phyloP scores from a whole-genome alignment of 805 yeast genomes.

The Barnettozyma sucrosica region DNA sequence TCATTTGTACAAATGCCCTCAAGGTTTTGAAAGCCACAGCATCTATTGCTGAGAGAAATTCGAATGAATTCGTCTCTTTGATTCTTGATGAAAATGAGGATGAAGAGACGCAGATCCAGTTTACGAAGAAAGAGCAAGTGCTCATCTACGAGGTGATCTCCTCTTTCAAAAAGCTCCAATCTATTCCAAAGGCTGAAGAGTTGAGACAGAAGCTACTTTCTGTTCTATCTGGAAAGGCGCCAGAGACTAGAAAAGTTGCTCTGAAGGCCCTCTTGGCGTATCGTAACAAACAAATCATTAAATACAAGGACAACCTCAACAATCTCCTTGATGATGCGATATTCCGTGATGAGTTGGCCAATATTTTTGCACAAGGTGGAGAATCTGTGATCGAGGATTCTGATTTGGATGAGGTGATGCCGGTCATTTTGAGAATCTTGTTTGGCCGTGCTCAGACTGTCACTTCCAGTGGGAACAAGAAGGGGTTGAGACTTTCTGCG shows the following conservation, averaged over 20 bases:
- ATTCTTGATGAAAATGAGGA: slow-evolving; percentile 33
- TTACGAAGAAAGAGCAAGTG: slow-evolving; percentile 51
- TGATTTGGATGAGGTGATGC: slow-evolving; percentile 60
- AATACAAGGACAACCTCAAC: slow-evolving; percentile 66
- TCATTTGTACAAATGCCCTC: slow-evolving; percentile 46
- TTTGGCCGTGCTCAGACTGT: slow-evolving; percentile 82
- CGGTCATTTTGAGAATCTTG: slow-evolving; percentile 66
- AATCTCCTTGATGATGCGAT: slow-evolving; percentile 76
- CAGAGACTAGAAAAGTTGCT: slow-evolving; percentile 66
- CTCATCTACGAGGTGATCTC: slow-evolving; percentile 56
- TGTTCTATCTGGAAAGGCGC: slow-evolving; percentile 54
- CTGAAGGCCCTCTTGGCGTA: slow-evolving; percentile 62
- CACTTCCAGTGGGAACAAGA: slow-evolving; percentile 61
- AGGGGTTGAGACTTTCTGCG: slow-evolving; percentile 67
- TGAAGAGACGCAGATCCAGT: slow-evolving; percentile 21
- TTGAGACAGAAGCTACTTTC: slow-evolving; percentile 48
- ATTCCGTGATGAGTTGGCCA: slow-evolving; percentile 79
- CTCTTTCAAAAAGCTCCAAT: slow-evolving; percentile 56
- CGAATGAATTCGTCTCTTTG: slow-evolving; percentile 50
- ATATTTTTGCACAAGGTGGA: slow-evolving; percentile 48
- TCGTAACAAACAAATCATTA: slow-evolving; percentile 50
- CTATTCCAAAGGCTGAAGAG: slow-evolving; percentile 44
- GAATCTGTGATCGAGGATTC: slow-evolving; percentile 50
- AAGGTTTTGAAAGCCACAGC: slow-evolving; percentile 57
- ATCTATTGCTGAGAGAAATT: slow-evolving; percentile 59